These are phyloP conservation scores for Sporothrix sp. DNA, from an alignment of 2,329 filamentous ascomycete genomes.

Conservation along the genomic window DNA sequence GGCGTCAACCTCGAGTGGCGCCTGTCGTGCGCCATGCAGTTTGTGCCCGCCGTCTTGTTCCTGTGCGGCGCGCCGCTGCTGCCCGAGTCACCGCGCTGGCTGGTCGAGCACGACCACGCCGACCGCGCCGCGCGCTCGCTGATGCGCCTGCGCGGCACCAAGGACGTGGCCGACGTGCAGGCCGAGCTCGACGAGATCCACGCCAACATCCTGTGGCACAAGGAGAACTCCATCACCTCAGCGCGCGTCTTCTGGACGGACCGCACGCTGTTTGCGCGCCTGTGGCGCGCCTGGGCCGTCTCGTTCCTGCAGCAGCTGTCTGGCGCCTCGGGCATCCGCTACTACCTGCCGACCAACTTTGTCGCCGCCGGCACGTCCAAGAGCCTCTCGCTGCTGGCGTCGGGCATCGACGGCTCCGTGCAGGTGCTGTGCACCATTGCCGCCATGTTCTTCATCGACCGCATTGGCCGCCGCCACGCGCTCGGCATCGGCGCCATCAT, in stretches of 20 bases:
- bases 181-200: constrained; percentile 25
- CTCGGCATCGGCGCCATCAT: constrained; percentile 25
- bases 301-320: constrained; percentile 29
- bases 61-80: constrained; percentile 24
- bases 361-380: constrained; percentile 25
- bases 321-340: constrained; percentile 29
- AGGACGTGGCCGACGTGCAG: constrained; percentile 19
- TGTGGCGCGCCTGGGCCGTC: constrained; percentile 27
- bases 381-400: constrained; percentile 24
- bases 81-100: constrained; percentile 29
- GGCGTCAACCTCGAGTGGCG: constrained; percentile 27
- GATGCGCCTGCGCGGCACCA: constrained; percentile 22
- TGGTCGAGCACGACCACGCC: constrained; percentile 23
- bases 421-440: constrained; percentile 28
- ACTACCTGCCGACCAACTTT: constrained; percentile 28
- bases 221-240: constrained; percentile 18
- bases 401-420: constrained; percentile 27
- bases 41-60: constrained; percentile 26
- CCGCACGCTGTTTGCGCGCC: constrained; percentile 24
- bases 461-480: constrained; percentile 24
- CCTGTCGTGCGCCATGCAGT: constrained; percentile 26
- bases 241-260: constrained; percentile 25
- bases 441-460: constrained; percentile 27
- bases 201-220: constrained; percentile 24
- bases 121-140: constrained; percentile 23